Conservation (phyloP, 2,329 filamentous ascomycete species). For the Pestalotiopsis sp. region DNA sequence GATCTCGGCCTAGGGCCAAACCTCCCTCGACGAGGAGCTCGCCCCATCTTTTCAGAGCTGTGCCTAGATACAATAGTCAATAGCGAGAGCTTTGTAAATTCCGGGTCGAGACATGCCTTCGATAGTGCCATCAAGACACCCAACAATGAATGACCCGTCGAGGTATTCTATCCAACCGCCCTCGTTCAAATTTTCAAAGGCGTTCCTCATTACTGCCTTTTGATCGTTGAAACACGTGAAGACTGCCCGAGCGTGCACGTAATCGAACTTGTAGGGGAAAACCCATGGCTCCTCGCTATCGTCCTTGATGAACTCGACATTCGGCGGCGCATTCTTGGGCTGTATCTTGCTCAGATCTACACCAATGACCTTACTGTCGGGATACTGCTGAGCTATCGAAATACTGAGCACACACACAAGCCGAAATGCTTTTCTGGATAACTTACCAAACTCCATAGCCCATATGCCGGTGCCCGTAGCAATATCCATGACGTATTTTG, state of each 20-base stretch:
- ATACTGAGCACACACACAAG: background rate
- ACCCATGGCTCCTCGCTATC: conserved; percentile 15
- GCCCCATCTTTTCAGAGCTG: conserved; percentile 7
- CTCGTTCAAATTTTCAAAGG: conserved; percentile 13
- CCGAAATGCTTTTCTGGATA: background rate
- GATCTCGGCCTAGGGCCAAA: conserved; percentile 7
- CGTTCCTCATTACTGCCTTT: conserved; percentile 14
- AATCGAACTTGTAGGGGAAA: conserved; percentile 12
- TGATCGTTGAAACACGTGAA: conserved; percentile 13
- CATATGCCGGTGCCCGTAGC: conserved; percentile 15
- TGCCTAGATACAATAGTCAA: background rate
- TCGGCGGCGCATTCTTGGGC: conserved; percentile 3
- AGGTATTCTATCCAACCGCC: conserved; percentile 15
- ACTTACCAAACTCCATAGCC: conserved; percentile 7
- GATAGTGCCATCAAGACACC: conserved; percentile 1
- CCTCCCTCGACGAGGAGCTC: background rate
- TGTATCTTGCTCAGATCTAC: conserved; percentile 15
- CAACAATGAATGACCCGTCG: background rate
- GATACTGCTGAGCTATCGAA: conserved; percentile 7
- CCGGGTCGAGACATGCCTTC: background rate
- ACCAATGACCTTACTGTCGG: conserved; percentile 11
- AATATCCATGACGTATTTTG: conserved; percentile 16
- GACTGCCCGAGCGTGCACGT: conserved; percentile 12
- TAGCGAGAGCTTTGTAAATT: background rate
- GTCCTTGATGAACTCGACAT: conserved; percentile 13